These are phyloP conservation scores for Penicillium sp. DNA, from an alignment of 2,329 filamentous ascomycete genomes.

Conservation along the genomic window DNA sequence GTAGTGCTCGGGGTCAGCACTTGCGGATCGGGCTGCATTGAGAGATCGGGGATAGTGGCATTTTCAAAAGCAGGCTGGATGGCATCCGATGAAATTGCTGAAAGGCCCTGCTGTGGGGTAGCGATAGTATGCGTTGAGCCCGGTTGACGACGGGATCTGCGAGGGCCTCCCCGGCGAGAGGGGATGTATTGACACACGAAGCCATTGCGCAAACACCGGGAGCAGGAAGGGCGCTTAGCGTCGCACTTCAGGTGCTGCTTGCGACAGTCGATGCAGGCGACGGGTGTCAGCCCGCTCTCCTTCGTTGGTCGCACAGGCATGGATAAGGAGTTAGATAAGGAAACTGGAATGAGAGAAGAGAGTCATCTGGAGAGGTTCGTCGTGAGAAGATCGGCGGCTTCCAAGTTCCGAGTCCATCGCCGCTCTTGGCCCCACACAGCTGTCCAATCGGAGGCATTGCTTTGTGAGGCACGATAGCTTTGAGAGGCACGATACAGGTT, in stretches of 20 bases:
- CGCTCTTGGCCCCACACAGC: background rate
- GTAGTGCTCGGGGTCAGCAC: background rate
- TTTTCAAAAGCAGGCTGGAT: background rate
- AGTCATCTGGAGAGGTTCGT: background rate
- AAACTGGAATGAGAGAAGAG: background rate
- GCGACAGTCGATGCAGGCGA: constrained; percentile 52
- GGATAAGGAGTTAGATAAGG: background rate
- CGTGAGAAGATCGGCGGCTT: background rate
- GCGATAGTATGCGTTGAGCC: too few species aligned
- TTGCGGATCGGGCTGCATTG: background rate
- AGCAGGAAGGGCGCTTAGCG: constrained; percentile 66
- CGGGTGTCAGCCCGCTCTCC: constrained; percentile 36
- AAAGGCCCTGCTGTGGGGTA: too few species aligned
- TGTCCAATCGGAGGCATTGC: background rate
- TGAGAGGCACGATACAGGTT: too few species aligned
- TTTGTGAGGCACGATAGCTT: background rate
- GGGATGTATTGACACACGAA: constrained; percentile 71
- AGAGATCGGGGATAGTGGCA: constrained; percentile 1
- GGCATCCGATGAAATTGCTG: too few species aligned
- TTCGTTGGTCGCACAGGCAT: constrained; percentile 18
- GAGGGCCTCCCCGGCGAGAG: constrained; percentile 66
- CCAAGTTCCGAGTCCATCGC: background rate
- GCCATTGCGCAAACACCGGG: constrained; percentile 64
- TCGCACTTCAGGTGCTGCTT: constrained; percentile 75
- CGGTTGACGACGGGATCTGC: constrained; percentile 32